Evolutionary conservation across 148 eudicot genomes (phyloP), one percentile per base, ranked within the genome.

Genomic region (Tetragonia tetragonoides): DNA sequence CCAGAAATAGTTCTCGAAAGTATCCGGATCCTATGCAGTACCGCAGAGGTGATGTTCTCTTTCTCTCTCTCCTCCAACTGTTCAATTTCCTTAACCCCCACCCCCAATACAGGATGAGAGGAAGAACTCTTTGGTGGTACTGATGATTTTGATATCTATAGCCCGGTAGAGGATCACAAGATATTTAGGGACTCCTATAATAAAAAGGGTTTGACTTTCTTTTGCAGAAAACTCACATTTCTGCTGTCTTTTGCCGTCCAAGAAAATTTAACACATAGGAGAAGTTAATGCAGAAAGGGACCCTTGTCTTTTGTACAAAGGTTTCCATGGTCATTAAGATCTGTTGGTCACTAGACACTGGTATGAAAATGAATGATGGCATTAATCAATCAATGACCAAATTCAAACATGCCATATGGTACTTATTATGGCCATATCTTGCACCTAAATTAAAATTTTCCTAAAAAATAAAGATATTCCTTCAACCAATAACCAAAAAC

Each of bases 301-400:
- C 81, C 84, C 74, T 76, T n/a, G 59, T 49, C 38, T 18, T 3
- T 46, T 68, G 66, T 73, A 77, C 67, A 8, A 44, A 64, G 68
- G 54, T 54, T 40, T 61, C 51, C 62, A 74, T 82, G 78, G 78
- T 82, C 17, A 82, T 82, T 82, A 82, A 59, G 75, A 71, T 73
- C 57, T 78, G 75, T 78, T 68, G 75, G 15, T 61, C 23, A 60
- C 61, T 46, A 68, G 34, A 28, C 1, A 28, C 34, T 28, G 34
- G 34, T 28, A 28, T 28, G 34, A 28, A 28, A 28, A 28, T 28
- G 81, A 40, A 82, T 68, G 68, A 23, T 77, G 65, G 68, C 63
- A 68, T 49, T 82, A 78, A 82, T 82, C 71, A 80, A 82, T 74
- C 53, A 78, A 73, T 73, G 78, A 78, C 78, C 64, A 82, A 56